Base-by-base conservation (phyloP, 2,329 filamentous ascomycete genomes). In the Blumeriella jaapii region DNA sequence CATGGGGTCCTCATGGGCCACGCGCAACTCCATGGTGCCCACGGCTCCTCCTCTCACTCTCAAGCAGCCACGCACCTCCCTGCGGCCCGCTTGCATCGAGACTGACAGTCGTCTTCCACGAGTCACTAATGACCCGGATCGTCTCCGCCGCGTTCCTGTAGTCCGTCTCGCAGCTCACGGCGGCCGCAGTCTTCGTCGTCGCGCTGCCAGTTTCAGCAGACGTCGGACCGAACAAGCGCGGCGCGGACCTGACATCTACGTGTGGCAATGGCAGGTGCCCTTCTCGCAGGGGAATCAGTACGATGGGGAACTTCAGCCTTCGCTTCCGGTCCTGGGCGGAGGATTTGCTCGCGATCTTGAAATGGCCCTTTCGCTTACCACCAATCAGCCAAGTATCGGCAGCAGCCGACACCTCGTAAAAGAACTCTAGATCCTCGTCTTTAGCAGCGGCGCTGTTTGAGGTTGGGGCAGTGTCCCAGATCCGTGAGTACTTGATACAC, bases 361-460 rank as follows among this genome's bases (percentile, higher is more conserved):
- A 93, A 52, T 84, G 82, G 0, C 80, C 82, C 45, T 83, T 81
- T 31, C 82, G 71, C 27, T 80, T 74, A 0, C 87, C 89, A 14
- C 85, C 87, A 3, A 96, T 63, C 1, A 95, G 71, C 89, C 89
- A 96, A 0, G 73, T 68, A 24, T 89, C 85, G 2, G 71, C 62
- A 11, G 77, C 73, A 1, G 79, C 78, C 10, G 75, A 74, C 14
- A 96, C 67, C 47, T 94, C 87, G 57, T 91, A 93, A 46, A 78
- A 75, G 52, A 93, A 93, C 43, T 86, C 76, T 1, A 86, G 63
- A 14, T 74, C 66, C 14, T 49, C 38, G 19, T 35, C 18, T 28
- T 40, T 25, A 16, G 24, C 16, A 10, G 34, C 27, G 12, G 15
- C 22, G 16, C 44, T 34, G 23, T 53, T 54, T 11, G 50, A 28